A percentile compares a stretch with the other conserved stretches of the same genome.
Evolutionary conservation across 768 basidiomycete species (phyloP).

Genomic region (Albatrellus ellisii): DNA sequence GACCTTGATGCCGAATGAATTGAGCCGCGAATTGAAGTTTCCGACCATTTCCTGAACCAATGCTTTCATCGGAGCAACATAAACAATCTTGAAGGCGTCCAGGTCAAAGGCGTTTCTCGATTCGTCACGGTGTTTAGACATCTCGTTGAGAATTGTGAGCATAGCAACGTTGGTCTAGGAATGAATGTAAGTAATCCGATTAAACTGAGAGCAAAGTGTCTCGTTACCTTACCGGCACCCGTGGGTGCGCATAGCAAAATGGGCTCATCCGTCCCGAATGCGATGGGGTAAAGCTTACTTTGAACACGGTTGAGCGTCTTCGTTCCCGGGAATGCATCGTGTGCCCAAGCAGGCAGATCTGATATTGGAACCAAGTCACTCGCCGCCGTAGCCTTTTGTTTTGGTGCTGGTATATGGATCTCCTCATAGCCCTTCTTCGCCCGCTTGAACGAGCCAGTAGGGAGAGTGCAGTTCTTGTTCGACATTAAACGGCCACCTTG

Average conservation of each 20-base stretch:
- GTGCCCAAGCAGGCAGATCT: slow-evolving; percentile 75
- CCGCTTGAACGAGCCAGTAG: slow-evolving; percentile 95
- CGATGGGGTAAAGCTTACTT: slow-evolving; percentile 84
- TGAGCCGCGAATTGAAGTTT: slow-evolving; percentile 75
- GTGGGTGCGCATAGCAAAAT: slow-evolving; percentile 95
- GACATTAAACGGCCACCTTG: slow-evolving; percentile 97
- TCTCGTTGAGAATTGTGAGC: slow-evolving; percentile 85
- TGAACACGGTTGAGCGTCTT: slow-evolving; percentile 82
- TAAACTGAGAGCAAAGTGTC: background rate
- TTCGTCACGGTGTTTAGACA: slow-evolving; percentile 79
- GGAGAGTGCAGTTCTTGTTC: slow-evolving; percentile 96
- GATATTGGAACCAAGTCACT: slow-evolving; percentile 63
- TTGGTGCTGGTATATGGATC: slow-evolving; percentile 91
- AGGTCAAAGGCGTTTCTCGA: slow-evolving; percentile 71
- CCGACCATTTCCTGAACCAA: slow-evolving; percentile 98
- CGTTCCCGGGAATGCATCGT: slow-evolving; percentile 70
- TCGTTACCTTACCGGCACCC: slow-evolving; percentile 88
- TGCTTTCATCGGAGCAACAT: slow-evolving; percentile 98
- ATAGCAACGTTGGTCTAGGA: slow-evolving; percentile 93
- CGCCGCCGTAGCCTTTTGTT: slow-evolving; percentile 49
- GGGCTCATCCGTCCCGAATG: slow-evolving; percentile 92
- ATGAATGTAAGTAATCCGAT: slow-evolving; percentile 10
- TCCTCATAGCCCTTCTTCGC: slow-evolving; percentile 96
- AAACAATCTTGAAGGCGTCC: slow-evolving; percentile 90
- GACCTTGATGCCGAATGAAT: slow-evolving; percentile 63